These are phyloP conservation scores for Ogataea pini DNA, from an alignment of 805 yeast genomes.

Conservation along the genomic window DNA sequence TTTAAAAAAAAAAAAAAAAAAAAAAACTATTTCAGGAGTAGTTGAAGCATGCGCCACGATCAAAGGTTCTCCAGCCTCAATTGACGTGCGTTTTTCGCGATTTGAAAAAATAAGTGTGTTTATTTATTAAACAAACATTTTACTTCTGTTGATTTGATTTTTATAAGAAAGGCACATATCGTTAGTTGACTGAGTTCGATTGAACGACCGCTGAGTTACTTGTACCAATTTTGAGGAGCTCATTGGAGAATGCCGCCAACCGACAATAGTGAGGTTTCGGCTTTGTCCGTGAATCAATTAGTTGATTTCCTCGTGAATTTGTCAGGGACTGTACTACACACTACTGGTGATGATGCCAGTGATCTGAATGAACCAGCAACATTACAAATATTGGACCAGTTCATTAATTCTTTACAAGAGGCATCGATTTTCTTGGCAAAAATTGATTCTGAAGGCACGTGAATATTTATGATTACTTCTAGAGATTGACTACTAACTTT, in stretches of 20 bases:
- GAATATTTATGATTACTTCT: no score
- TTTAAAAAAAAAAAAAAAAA: background rate
- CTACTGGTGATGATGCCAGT: background rate
- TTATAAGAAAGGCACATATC: no score
- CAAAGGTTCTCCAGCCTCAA: no score
- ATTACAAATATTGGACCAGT: background rate
- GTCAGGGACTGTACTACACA: background rate
- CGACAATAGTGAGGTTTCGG: background rate
- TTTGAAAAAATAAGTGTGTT: background rate
- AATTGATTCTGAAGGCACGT: background rate
- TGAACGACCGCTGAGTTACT: no score
- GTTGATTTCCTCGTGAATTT: background rate
- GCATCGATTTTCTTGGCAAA: slow-evolving; percentile 1
- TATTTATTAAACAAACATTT: background rate
- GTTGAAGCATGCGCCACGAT: background rate
- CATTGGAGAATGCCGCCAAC: background rate
- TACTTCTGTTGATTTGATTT: background rate
- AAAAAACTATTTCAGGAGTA: background rate
- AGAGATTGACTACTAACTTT: background rate
- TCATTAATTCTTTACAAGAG: background rate
- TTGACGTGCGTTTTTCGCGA: slow-evolving; percentile 7
- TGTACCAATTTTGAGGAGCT: background rate
- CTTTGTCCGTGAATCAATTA: background rate
- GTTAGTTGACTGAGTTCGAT: no score
- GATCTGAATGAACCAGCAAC: background rate